phyloP scores from a whole-genome alignment of 148 eudicot genomes.

The Rhododendron mucronatum region DNA sequence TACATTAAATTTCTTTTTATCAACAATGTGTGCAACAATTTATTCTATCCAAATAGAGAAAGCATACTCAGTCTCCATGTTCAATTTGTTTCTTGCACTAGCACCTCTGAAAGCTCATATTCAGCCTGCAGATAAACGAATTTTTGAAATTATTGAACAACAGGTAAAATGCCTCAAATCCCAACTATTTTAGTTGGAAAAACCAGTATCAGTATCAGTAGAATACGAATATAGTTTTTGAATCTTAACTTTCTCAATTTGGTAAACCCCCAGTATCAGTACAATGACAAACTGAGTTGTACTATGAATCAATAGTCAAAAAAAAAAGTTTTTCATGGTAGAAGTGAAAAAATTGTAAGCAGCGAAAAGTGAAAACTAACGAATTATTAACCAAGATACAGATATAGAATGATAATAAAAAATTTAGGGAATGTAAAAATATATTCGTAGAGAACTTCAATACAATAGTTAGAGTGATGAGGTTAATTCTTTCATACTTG shows the following conservation, averaged over 20 bases:
- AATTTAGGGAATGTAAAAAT: background rate
- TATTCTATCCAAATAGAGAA: slow-evolving; percentile 15
- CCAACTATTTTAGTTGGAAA: background rate
- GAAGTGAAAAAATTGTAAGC: background rate
- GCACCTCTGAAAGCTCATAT: slow-evolving; percentile 60
- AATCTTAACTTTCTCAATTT: background rate
- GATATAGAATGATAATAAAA: background rate
- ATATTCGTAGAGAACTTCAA: slow-evolving; percentile 1
- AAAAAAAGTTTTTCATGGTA: background rate
- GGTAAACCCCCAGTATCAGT: background rate
- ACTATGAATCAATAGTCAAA: background rate
- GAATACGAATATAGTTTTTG: background rate
- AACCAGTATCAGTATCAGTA: background rate
- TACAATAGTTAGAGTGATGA: background rate
- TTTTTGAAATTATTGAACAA: background rate
- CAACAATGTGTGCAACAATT: background rate
- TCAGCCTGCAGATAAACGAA: slow-evolving; percentile 52
- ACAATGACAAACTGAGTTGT: background rate
- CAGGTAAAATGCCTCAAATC: background rate
- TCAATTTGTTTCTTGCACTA: slow-evolving; percentile 67
- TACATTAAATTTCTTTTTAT: background rate
- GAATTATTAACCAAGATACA: background rate
- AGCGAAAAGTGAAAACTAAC: background rate
- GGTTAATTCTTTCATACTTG: slow-evolving; percentile 40
- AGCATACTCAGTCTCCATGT: slow-evolving; percentile 78